These are phyloP conservation scores for Neonectria magnoliae DNA, from an alignment of 2,329 filamentous ascomycete species.

Conservation along the genomic window DNA sequence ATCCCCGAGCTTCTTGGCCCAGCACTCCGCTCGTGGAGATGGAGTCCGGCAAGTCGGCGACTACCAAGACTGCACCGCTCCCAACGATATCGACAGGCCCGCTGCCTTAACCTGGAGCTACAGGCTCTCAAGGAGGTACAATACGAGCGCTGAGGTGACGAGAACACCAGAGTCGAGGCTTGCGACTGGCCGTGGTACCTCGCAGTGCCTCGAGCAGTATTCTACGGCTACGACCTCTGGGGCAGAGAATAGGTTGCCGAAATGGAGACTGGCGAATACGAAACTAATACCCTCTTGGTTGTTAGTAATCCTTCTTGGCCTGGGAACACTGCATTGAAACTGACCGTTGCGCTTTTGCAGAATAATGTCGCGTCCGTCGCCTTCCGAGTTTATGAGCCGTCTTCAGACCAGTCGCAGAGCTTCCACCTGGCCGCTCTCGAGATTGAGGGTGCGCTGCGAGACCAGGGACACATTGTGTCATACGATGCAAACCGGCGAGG, in stretches of 20 bases:
- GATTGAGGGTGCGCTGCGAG: slow-evolving; percentile 61
- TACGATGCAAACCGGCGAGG: slow-evolving; percentile 61
- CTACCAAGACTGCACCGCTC: slow-evolving; percentile 33
- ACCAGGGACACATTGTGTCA: slow-evolving; percentile 63
- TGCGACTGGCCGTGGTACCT: slow-evolving; percentile 32
- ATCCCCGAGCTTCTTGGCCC: slow-evolving; percentile 36
- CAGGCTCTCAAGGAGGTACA: slow-evolving; percentile 8
- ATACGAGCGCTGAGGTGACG: slow-evolving; percentile 18
- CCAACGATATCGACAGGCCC: slow-evolving; percentile 30
- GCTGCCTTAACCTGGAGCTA: slow-evolving; percentile 25
- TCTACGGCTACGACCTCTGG: slow-evolving; percentile 39
- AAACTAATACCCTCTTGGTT: slow-evolving; percentile 69
- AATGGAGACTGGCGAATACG: slow-evolving; percentile 72
- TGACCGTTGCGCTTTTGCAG: slow-evolving; percentile 48
- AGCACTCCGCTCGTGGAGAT: slow-evolving; percentile 50
- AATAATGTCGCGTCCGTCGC: slow-evolving; percentile 65
- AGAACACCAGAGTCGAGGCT: slow-evolving; percentile 25
- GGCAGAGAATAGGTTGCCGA: slow-evolving; percentile 53
- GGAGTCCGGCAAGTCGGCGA: slow-evolving; percentile 48
- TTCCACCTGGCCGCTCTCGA: slow-evolving; percentile 60
- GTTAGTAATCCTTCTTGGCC: slow-evolving; percentile 50
- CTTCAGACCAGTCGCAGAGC: slow-evolving; percentile 53
- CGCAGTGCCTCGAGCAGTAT: slow-evolving; percentile 38
- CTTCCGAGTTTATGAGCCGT: slow-evolving; percentile 66
- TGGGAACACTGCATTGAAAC: not conserved